phyloP scores from a whole-genome alignment of 129 eudicot genomes.

The Daucus carota region DNA sequence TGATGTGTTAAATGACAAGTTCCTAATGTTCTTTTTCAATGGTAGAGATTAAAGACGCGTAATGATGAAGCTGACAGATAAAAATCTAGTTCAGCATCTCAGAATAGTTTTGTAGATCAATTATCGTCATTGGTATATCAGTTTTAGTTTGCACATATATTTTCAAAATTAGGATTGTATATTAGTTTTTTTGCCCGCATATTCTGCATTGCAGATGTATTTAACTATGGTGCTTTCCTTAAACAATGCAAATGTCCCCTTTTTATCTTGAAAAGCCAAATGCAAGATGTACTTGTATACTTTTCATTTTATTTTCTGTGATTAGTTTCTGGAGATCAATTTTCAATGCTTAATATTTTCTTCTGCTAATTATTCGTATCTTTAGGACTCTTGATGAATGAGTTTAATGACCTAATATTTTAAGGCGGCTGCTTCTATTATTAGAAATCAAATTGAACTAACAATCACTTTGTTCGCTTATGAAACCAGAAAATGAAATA shows the following conservation, averaged over 20 bases:
- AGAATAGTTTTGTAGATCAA: neutral
- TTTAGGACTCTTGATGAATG: no score
- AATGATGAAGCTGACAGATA: neutral
- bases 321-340: neutral
- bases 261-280: neutral
- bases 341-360: neutral
- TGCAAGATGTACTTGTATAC: neutral
- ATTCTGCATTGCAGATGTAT: neutral
- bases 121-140: constrained; percentile 1
- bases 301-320: neutral
- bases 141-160: neutral
- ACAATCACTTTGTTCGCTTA: neutral
- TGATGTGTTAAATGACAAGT: constrained; percentile 41
- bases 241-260: neutral
- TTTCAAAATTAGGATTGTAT: neutral
- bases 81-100: neutral
- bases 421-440: neutral
- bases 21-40: neutral
- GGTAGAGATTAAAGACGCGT: neutral
- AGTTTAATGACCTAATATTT: neutral
- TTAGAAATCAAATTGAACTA: neutral
- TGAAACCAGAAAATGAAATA: neutral
- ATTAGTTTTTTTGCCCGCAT: neutral
- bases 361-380: neutral
- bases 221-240: neutral